Evolutionary conservation across 1,139 yeast species (phyloP), one percentile per base, ranked within the genome.

Genomic region (Diutina rugosa): DNA sequence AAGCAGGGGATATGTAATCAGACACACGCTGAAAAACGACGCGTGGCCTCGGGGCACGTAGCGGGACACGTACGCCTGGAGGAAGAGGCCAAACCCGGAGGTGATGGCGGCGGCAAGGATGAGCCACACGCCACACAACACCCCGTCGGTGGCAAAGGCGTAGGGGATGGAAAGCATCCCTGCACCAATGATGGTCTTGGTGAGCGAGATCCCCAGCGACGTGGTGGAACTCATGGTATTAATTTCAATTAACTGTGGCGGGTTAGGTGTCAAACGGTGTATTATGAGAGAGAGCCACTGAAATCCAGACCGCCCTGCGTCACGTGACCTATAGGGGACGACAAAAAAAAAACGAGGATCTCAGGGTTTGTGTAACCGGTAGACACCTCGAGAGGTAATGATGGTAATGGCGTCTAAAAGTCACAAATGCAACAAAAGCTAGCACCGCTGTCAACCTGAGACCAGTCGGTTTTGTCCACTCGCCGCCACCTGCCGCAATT

Each of bases 131-230:
- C 98, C 99, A 44, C 85, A 71, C 1, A 85, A 62, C 2, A 90
- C 68, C 2, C 97, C 97, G 66, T 91, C 95, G n/a, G 91, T 82
- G 57, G 83, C 77, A 68, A 88, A 86, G 0, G 97, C 96, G 64
- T 80, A 85, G 1, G 99, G 98, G 75, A 95, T 85, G 16, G 97
- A 96, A 57, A 93, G 79, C 62, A 93, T 79, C 0, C 99, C 99
- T 0, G 99, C 97, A 3, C 98, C 96, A 18, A 85, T 77, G 57
- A 87, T 85, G 7, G 93, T 87, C 67, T 87, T 87, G 57, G 83
- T 74, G 57, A 87, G 72, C 63, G 84, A 84, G 51, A 85, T 69
- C 32, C 78, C 68, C 0, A 87, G 82, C 2, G 87, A 82, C 44
- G 53, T 30, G n/a, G 53, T 49, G n/a, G 53, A 49, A 30, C 53